phyloP scores from a whole-genome alignment of 2,329 filamentous ascomycete species.

The Fusarium subglutinans region DNA sequence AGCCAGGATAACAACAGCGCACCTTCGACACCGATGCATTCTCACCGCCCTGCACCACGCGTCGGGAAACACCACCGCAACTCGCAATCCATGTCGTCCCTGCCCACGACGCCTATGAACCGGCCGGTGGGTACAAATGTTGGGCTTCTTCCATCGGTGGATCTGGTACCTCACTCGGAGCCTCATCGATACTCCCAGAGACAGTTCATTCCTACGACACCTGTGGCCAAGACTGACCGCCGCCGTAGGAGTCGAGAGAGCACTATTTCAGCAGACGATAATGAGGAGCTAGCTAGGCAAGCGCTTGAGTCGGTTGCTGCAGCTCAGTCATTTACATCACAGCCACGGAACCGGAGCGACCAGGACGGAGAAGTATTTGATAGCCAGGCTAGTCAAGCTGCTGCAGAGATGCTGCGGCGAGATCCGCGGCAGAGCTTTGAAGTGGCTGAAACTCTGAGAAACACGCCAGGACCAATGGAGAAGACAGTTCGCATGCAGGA shows the following conservation, averaged over 20 bases:
- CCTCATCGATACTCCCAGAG: constrained; percentile 56
- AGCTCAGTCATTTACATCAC: constrained; percentile 46
- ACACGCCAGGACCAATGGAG: constrained; percentile 57
- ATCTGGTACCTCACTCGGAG: constrained; percentile 70
- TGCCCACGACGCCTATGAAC: constrained; percentile 78
- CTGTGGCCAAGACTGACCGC: constrained; percentile 53
- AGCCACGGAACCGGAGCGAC: constrained; percentile 37
- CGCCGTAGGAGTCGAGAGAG: constrained; percentile 81
- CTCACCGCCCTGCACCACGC: constrained; percentile 56
- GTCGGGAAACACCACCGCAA: constrained; percentile 75
- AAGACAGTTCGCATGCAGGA: constrained; percentile 59
- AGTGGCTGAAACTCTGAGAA: constrained; percentile 55
- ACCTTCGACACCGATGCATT: constrained; percentile 72
- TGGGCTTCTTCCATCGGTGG: constrained; percentile 68
- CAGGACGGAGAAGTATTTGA: constrained; percentile 67
- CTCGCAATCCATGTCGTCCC: constrained; percentile 83
- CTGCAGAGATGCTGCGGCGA: constrained; percentile 77
- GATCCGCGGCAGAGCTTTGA: constrained; percentile 64
- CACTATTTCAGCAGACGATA: constrained; percentile 78
- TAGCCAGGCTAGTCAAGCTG: constrained; percentile 81
- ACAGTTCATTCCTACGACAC: constrained; percentile 58
- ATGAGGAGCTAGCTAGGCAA: constrained; percentile 65
- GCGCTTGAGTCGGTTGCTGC: constrained; percentile 64
- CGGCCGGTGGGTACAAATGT: constrained; percentile 59
- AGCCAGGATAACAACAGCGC: constrained; percentile 78